A percentile compares a stretch with the other conserved stretches of the same genome.
Conservation (phyloP, 2,329 filamentous ascomycete species). For the Cryphonectria parasitica region DNA sequence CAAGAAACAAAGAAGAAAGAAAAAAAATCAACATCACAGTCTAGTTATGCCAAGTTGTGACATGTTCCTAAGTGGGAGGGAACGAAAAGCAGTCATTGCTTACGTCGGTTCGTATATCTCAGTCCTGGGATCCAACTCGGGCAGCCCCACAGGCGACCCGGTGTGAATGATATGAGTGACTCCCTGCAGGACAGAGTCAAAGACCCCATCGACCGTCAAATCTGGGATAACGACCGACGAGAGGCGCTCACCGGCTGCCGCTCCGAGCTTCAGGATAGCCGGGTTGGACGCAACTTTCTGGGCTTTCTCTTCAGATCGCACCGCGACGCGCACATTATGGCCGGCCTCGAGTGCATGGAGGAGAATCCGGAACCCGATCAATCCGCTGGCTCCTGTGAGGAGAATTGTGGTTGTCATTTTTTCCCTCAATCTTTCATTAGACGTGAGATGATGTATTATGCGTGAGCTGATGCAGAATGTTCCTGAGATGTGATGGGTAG, state of each 20-base stretch:
- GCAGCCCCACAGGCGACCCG: conserved; percentile 34
- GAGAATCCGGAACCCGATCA: conserved; percentile 37
- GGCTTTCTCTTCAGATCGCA: conserved; percentile 35
- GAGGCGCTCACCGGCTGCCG: conserved; percentile 29
- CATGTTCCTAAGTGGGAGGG: neutral
- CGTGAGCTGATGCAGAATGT: neutral
- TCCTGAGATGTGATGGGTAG: too few relatives aligned
- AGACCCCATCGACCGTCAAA: conserved; percentile 33
- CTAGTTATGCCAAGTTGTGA: neutral
- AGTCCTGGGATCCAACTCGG: conserved; percentile 25
- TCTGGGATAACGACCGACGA: conserved; percentile 34
- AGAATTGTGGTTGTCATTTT: conserved; percentile 32
- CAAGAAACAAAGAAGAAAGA: too few relatives aligned
- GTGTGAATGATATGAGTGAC: conserved; percentile 36
- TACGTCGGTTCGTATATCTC: conserved; percentile 33
- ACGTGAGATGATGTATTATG: neutral
- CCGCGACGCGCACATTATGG: conserved; percentile 35
- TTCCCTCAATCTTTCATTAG: neutral
- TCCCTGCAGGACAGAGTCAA: conserved; percentile 33
- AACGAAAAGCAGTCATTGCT: neutral
- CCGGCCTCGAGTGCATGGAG: conserved; percentile 33
- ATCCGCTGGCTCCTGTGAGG: conserved; percentile 36
- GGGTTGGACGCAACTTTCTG: conserved; percentile 33
- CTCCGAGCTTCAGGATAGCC: conserved; percentile 28
- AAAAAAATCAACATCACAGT: neutral